These are phyloP conservation scores for Tolypocladium amazonense DNA, from an alignment of 2,329 filamentous ascomycete genomes.

Conservation along the genomic window DNA sequence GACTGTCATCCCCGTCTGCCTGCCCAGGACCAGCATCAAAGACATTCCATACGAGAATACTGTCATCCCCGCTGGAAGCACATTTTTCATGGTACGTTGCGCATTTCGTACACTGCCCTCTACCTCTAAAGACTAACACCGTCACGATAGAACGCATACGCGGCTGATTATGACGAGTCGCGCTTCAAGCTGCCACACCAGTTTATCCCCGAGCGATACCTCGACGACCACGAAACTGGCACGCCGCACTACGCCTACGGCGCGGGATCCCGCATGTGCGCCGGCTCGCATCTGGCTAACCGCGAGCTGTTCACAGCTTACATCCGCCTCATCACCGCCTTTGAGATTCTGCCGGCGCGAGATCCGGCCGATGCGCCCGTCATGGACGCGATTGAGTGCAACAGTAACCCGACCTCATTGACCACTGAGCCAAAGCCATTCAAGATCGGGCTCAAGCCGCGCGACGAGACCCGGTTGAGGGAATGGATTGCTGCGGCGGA, in stretches of 20 bases:
- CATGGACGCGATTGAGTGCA: constrained; percentile 47
- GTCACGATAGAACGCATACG: constrained; percentile 51
- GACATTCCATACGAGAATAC: constrained; percentile 59
- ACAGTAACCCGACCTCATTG: constrained; percentile 43
- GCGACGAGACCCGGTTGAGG: constrained; percentile 33
- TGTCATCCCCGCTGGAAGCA: constrained; percentile 62
- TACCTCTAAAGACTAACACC: neutral
- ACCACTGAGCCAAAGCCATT: constrained; percentile 54
- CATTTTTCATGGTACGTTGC: constrained; percentile 59
- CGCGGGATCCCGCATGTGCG: constrained; percentile 53
- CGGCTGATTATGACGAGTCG: constrained; percentile 58
- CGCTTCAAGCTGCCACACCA: constrained; percentile 54
- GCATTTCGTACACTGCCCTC: neutral
- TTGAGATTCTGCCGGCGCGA: constrained; percentile 39
- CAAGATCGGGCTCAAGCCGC: constrained; percentile 42
- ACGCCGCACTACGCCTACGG: constrained; percentile 54
- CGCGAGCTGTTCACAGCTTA: constrained; percentile 52
- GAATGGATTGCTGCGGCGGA: constrained; percentile 43
- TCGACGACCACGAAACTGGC: constrained; percentile 42
- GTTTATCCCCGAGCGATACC: constrained; percentile 63
- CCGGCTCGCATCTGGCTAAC: constrained; percentile 52
- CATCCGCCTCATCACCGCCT: constrained; percentile 47
- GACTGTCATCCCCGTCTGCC: constrained; percentile 69
- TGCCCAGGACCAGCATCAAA: constrained; percentile 62
- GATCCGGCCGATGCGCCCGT: constrained; percentile 37